Evolutionary conservation across 2,329 filamentous ascomycete species (phyloP).

Genomic region (Stenocarpella maydis): DNA sequence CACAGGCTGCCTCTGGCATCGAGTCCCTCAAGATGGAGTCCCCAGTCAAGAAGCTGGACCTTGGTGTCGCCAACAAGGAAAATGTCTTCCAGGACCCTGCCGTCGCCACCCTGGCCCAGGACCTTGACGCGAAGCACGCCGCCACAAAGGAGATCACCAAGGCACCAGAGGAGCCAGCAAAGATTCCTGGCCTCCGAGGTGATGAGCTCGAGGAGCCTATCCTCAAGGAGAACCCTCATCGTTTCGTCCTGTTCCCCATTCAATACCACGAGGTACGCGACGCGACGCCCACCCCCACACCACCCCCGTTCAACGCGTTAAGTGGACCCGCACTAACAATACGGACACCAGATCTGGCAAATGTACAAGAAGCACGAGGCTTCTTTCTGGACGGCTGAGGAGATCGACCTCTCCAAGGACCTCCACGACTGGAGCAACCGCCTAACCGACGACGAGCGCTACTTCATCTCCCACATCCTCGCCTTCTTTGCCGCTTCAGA

Average conservation of each 20-base stretch:
- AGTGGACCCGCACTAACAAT: constrained; percentile 60
- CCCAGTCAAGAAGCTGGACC: constrained; percentile 88
- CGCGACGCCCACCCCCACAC: constrained; percentile 59
- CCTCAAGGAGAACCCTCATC: constrained; percentile 92
- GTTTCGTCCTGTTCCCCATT: constrained; percentile 98
- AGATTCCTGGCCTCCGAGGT: constrained; percentile 55
- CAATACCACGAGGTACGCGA: constrained; percentile 96
- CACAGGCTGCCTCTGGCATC: constrained; percentile 84
- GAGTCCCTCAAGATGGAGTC: constrained; percentile 93
- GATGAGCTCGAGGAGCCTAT: constrained; percentile 88
- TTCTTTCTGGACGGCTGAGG: constrained; percentile 99
- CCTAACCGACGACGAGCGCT: constrained; percentile 95
- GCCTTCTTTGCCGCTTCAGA: constrained; percentile 99
- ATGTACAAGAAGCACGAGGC: constrained; percentile 99
- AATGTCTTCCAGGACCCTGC: constrained; percentile 68
- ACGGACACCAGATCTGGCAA: constrained; percentile 84
- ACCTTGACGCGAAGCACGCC: constrained; percentile 67
- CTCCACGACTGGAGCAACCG: constrained; percentile 99
- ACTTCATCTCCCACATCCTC: constrained; percentile 97
- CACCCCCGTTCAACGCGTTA: constrained; percentile 69
- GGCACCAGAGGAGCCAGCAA: constrained; percentile 49
- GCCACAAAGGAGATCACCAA: constrained; percentile 54
- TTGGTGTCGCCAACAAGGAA: constrained; percentile 80
- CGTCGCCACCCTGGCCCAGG: constrained; percentile 60
- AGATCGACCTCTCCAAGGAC: constrained; percentile 99